Base-by-base conservation (phyloP, 2,329 filamentous ascomycete genomes). In the Neonectria neomacrospora region DNA sequence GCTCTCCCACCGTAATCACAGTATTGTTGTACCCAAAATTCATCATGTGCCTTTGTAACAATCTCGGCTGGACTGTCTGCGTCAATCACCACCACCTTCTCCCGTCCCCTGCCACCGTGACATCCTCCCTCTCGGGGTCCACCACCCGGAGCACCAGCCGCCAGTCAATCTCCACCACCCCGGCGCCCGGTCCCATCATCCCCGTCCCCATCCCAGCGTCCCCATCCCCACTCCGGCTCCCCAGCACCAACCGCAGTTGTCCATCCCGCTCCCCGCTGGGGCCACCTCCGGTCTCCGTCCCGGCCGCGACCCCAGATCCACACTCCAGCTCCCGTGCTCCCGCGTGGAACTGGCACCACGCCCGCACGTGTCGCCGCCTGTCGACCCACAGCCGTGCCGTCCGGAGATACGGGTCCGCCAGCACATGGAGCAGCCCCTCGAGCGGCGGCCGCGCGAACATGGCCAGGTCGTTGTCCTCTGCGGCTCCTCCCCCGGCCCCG, bases 341-440 rank as follows among this genome's bases (percentile, higher is more conserved):
- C 11, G 64, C 64, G 48, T 83, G 81, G 63, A 82, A 84, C 22
- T 73, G 75, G 61, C 82, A 83, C 77, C 81, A 82, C 2, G 77
- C 70, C 20, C 67, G 62, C 54, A 74, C 73, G 64, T 83, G 81
- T 42, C 67, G 69, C n/a, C 69, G 69, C 20, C 70, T 70, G 56
- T 75, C 75, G 41, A 82, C 76, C 66, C 73, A 73, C 28, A 85
- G 67, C 59, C 77, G 73, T 14, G 78, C 80, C 44, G 66, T 75
- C 51, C 80, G 73, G 37, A 85, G 73, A 50, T 83, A 79, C 51
- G 83, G 82, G 61, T 85, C 82, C 44, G 77, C 72, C 57, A 85
- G 69, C 18, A 85, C 70, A 54, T 74, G 72, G 48, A 84, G 67
- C 9, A 85, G 66, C 3, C 77, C 75, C 59, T 69, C 69, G 23